phyloP scores from a whole-genome alignment of 2,329 filamentous ascomycete genomes.

The Aspergillus pseudotamarii region DNA sequence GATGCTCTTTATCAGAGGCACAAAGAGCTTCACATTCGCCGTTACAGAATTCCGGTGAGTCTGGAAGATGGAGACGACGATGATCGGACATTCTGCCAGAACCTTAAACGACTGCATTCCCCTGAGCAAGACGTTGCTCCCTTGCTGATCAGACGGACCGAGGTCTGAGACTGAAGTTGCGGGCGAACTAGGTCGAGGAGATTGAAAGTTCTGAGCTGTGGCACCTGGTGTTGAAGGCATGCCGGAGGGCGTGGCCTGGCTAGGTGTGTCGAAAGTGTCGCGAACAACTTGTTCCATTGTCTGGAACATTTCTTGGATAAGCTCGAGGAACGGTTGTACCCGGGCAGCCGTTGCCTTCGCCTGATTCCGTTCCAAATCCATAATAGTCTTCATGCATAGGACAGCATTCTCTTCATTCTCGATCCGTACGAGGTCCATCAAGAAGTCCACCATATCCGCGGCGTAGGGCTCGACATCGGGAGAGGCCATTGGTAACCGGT shows the following conservation, averaged over 20 bases:
- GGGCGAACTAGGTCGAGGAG: constrained; percentile 86
- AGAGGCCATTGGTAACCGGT: constrained; percentile 76
- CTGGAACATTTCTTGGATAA: constrained; percentile 95
- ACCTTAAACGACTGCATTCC: constrained; percentile 99
- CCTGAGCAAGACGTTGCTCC: constrained; percentile 77
- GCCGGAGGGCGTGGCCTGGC: constrained; percentile 55
- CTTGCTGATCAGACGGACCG: constrained; percentile 73
- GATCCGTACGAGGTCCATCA: constrained; percentile 83
- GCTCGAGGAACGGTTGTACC: constrained; percentile 83
- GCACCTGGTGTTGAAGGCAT: constrained; percentile 57
- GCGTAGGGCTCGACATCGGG: constrained; percentile 87
- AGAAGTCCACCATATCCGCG: constrained; percentile 81
- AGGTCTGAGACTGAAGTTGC: constrained; percentile 79
- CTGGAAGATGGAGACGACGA: constrained; percentile 97
- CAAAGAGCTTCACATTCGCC: constrained; percentile 86
- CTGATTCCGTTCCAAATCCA: constrained; percentile 94
- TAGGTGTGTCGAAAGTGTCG: constrained; percentile 86
- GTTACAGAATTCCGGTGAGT: constrained; percentile 79
- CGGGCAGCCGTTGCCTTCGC: constrained; percentile 77
- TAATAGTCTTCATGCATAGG: constrained; percentile 97
- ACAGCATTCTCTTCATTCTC: constrained; percentile 99
- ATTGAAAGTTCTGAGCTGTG: constrained; percentile 71
- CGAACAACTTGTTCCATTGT: constrained; percentile 93
- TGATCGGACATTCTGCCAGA: constrained; percentile 95
- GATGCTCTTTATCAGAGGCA: constrained; percentile 90